phyloP scores from a whole-genome alignment of 495 filamentous ascomycete species.

The Lasiosphaeriaceae sp. region DNA sequence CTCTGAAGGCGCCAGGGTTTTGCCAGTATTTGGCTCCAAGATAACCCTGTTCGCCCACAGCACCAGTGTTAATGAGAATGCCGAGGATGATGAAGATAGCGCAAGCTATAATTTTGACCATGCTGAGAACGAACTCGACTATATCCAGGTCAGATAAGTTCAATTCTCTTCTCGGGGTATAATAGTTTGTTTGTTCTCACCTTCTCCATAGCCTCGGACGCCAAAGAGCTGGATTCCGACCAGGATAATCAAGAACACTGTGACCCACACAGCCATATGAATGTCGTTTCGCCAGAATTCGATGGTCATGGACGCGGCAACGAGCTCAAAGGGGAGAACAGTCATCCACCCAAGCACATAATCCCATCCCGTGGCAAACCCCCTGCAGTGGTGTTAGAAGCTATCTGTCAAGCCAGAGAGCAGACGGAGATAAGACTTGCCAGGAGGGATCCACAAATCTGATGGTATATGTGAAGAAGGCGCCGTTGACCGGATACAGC shows the following conservation, averaged over 20 bases:
- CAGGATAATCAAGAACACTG: slow-evolving; percentile 49
- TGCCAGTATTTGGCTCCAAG: slow-evolving; percentile 53
- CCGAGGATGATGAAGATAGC: slow-evolving; percentile 50
- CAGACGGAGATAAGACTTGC: slow-evolving; percentile 16
- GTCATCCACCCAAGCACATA: slow-evolving; percentile 59
- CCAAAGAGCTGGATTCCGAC: slow-evolving; percentile 62
- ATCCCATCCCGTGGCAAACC: slow-evolving; percentile 77
- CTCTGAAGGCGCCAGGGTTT: slow-evolving; percentile 59
- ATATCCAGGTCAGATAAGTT: neutral
- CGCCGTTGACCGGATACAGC: slow-evolving; percentile 60
- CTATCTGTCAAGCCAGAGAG: neutral
- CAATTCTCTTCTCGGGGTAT: no score
- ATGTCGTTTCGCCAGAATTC: slow-evolving; percentile 35
- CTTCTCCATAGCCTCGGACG: slow-evolving; percentile 53
- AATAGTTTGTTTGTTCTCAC: neutral
- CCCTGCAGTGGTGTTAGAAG: slow-evolving; percentile 29
- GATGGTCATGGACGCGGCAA: slow-evolving; percentile 46
- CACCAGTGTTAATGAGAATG: slow-evolving; percentile 49
- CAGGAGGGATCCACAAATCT: slow-evolving; percentile 68
- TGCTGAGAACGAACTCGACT: slow-evolving; percentile 42
- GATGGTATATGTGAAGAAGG: slow-evolving; percentile 56
- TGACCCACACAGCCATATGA: slow-evolving; percentile 54
- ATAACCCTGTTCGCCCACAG: slow-evolving; percentile 64
- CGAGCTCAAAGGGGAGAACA: slow-evolving; percentile 49
- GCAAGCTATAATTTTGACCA: slow-evolving; percentile 38